phyloP scores from a whole-genome alignment of 352 stramenopile species.

The Saprolegnia parasitica region DNA sequence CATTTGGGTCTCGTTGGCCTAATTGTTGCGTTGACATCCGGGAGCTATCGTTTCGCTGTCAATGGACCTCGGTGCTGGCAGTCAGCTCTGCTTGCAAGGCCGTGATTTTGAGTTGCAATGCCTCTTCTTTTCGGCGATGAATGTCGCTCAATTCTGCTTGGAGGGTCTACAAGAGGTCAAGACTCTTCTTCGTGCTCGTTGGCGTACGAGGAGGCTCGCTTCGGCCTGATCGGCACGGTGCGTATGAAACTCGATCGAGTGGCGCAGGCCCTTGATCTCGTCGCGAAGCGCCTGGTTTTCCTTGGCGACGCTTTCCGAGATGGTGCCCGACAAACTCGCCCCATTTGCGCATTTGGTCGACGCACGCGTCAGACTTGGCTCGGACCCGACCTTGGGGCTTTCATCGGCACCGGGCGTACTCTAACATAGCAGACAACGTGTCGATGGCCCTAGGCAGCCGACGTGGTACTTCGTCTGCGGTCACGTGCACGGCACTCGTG shows the following conservation, averaged over 20 bases:
- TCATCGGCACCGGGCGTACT: no score
- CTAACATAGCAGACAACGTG: no score
- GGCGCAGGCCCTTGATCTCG: not conserved
- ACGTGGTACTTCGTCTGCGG: no score
- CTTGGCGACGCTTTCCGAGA: not conserved
- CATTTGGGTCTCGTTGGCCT: not conserved
- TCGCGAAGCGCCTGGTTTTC: not conserved
- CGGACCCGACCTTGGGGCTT: no score
- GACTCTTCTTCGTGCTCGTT: not conserved
- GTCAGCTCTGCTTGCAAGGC: not conserved
- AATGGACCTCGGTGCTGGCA: not conserved
- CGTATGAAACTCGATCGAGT: not conserved
- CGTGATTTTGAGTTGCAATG: not conserved
- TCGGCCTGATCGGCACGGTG: not conserved
- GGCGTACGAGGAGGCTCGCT: not conserved
- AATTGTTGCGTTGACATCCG: no score
- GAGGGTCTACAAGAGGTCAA: not conserved
- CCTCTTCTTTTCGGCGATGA: not conserved
- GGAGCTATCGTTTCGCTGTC: no score
- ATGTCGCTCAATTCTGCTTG: not conserved
- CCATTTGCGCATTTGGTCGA: no score
- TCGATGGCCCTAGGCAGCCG: no score
- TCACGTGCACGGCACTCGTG: no score
- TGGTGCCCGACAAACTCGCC: not conserved
- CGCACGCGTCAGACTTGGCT: no score